Base-by-base conservation (phyloP, 306 rosid genomes). In the Trifolium subterraneum region DNA sequence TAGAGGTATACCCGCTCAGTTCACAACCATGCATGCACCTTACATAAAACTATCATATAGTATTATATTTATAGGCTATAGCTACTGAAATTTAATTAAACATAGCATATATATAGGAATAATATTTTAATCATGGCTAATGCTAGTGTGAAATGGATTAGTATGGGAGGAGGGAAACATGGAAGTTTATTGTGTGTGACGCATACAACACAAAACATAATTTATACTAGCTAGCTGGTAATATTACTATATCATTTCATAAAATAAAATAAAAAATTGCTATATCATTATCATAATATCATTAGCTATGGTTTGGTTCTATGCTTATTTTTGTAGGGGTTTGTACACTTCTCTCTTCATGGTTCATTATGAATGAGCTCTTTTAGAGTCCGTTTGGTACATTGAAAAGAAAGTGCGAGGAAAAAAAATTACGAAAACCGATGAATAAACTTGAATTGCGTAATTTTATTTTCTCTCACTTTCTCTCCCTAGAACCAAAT, bases 121-220 rank as follows among this genome's bases (percentile, higher is more conserved):
- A 60, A 27, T 60, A 27, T 60, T 33, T 29, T 60, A 60, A 63
- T 76, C 60, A 75, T 80, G 81, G 82, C 31, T 20, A 81, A 27
- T 4, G 72, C 13, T 62, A 62, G 15, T 60, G 74, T 73, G 81
- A 75, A 61, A 65, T 36, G 70, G 58, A 71, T 67, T 69, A 81
- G 91, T 73, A 39, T 16, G 85, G 79, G 71, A 68, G 47, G 84
- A 87, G 88, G 85, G 91, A 85, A 88, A 89, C 90, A 87, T 13
- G 90, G 86, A 81, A 79, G 75, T 56, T 18, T 8, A 80, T 63
- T 78, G 80, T 79, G 58, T 55, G 79, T 59, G 78, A 70, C 71
- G 35, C 47, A 58, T 76, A 81, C 85, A 87, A 70, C 84, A 88
- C 86, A 64, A 81, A 81, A 85, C 87, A 86, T 82, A 84, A 65